Base-by-base conservation (phyloP, 2,329 filamentous ascomycete genomes). In the Pseudogymnoascus sp. region DNA sequence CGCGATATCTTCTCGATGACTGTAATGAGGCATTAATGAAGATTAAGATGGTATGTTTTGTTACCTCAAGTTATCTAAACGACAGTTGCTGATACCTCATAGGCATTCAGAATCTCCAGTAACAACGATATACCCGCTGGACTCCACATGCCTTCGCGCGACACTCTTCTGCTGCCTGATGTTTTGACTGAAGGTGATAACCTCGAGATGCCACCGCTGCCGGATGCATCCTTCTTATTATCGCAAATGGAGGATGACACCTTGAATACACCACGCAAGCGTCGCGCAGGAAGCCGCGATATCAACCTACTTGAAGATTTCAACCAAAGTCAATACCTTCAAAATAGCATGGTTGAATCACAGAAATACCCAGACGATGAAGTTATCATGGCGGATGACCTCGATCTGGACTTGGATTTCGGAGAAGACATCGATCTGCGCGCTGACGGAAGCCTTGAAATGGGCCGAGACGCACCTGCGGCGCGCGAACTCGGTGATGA, bases 11-110 rank as follows among this genome's bases (percentile, higher is more conserved):
- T 60, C 81, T 97, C 59, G 94, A 99, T 72, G 94, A 99, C 74
- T 99, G 94, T 78, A 97, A 96, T 72, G 94, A 99, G 77, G 93
- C 93, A 40, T 80, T 99, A 68, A 88, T 96, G 82, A 97, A 97
- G 79, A 97, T 99, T 71, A 97, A 97, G 75, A 95, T 97, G 92
- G 93, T 97, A 78, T 42, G 81, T 66, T 91, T 95, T 76, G 35
- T 79, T 65, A 10, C 56, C 23, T 16, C 11, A 21, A 4, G 33
- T 23, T 53, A 18, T 23, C 50, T 7, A 8, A 31, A 4, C 21
- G 4, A 53, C 21, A 59, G 16, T 61, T 68, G 65, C 77, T 80
- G 75, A 78, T 63, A 76, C 63, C 64, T 60, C 62, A 1, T 65
- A 96, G 93, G 93, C 94, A 44, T 99, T 97, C 78, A 90, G 92